These are phyloP conservation scores for Amanita pseudoporphyria DNA, from an alignment of 768 basidiomycete species.

Conservation along the genomic window DNA sequence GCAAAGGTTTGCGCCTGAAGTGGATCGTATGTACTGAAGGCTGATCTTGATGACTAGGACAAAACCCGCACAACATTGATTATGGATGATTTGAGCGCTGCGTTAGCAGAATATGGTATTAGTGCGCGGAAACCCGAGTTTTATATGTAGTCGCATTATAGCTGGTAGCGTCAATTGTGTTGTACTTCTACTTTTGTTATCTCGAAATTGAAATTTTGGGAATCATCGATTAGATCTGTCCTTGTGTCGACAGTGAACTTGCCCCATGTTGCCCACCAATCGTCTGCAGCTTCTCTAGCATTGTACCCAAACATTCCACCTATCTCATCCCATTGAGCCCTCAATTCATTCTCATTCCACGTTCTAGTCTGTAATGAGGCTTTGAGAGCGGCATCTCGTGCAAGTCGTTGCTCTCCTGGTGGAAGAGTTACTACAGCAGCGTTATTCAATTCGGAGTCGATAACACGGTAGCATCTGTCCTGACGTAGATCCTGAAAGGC, in stretches of 20 bases:
- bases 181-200: conserved; percentile 9
- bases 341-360: conserved; percentile 32
- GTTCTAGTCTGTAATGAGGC: conserved; percentile 13
- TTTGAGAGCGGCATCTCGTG: conserved; percentile 30
- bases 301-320: conserved; percentile 34
- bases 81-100: conserved; percentile 94
- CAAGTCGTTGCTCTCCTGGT: conserved; percentile 30
- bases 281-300: conserved; percentile 42
- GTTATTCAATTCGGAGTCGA: conserved; percentile 33
- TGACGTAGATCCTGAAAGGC: conserved; percentile 46
- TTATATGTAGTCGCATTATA: conserved; percentile 46
- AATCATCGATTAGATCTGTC: conserved; percentile 9
- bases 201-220: conserved; percentile 12
- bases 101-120: conserved; percentile 93
- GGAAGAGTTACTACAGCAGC: conserved; percentile 31
- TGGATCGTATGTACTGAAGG: background rate
- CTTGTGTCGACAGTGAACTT: no score
- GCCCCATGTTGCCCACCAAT: conserved; percentile 55
- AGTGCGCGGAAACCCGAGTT: conserved; percentile 92
- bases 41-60: conserved; percentile 36
- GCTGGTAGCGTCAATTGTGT: background rate
- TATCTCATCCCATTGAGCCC: conserved; percentile 39
- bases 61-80: conserved; percentile 90
- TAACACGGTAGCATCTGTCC: conserved; percentile 32
- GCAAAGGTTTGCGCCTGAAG: conserved; percentile 40